phyloP scores from a whole-genome alignment of 192 early-diverging fungal species.

The Dissophora ornata region DNA sequence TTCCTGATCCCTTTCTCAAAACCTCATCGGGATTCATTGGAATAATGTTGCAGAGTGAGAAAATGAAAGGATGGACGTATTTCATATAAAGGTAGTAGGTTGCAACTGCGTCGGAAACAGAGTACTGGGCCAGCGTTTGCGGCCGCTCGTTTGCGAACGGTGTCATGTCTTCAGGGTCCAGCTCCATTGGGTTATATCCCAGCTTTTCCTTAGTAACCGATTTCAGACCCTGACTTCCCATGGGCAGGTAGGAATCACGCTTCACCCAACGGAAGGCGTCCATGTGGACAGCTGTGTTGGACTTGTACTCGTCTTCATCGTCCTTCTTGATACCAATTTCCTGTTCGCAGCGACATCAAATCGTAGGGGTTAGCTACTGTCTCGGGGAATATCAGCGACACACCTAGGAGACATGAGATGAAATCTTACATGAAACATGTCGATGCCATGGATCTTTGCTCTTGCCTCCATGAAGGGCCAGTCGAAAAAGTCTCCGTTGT shows the following conservation, averaged over 20 bases:
- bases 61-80: conserved; percentile 98
- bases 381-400: no score
- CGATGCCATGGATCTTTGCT: conserved; percentile 82
- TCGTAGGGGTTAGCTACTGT: not conserved
- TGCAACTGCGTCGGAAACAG: conserved; percentile 99
- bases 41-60: conserved; percentile 99
- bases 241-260: conserved; percentile 96
- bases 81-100: conserved; percentile 99
- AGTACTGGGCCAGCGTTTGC: conserved; percentile 95
- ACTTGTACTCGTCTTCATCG: conserved; percentile 87
- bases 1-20: conserved; percentile 94
- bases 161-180: conserved; percentile 99
- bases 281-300: conserved; percentile 90
- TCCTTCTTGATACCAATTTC: conserved; percentile 88
- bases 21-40: conserved; percentile 98
- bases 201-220: conserved; percentile 96
- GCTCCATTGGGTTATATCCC: conserved; percentile 97
- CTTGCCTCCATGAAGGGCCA: conserved; percentile 96
- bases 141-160: conserved; percentile 91
- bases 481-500: conserved; percentile 99
- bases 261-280: conserved; percentile 99
- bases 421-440: conserved; percentile 83
- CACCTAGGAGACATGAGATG: no score
- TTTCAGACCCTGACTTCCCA: conserved; percentile 97
- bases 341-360: conserved; percentile 30